A percentile compares a stretch with the other conserved stretches of the same genome.
Evolutionary conservation across 1,139 yeast species (phyloP).

Genomic region (Trichomonascaceae sp.): DNA sequence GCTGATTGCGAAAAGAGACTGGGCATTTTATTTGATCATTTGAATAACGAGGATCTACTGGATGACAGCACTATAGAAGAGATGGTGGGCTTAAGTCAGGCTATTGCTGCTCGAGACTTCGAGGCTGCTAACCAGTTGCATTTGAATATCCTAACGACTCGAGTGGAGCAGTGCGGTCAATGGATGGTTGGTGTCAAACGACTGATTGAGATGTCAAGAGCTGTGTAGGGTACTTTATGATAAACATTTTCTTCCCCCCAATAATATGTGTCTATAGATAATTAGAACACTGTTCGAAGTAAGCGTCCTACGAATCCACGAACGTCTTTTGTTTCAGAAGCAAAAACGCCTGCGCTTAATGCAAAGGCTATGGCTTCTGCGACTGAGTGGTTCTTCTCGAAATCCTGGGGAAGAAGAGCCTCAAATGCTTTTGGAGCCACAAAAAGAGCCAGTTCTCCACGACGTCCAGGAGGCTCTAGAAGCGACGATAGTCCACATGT

Average conservation of each 20-base stretch:
- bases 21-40: constrained; percentile 67
- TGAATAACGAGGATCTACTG: constrained; percentile 67
- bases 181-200: constrained; percentile 95
- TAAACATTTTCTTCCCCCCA: neutral
- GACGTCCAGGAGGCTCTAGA: constrained; percentile 34
- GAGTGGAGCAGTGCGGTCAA: constrained; percentile 73
- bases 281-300: constrained; percentile 18
- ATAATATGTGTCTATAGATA: neutral
- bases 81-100: constrained; percentile 46
- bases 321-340: constrained; percentile 16
- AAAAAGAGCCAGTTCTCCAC: constrained; percentile 40
- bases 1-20: constrained; percentile 79
- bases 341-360: constrained; percentile 33
- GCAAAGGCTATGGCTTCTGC: constrained; percentile 32
- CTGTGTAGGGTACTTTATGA: constrained; percentile 18
- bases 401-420: constrained; percentile 30
- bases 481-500: constrained; percentile 37
- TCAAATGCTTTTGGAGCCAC: constrained; percentile 39
- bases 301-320: constrained; percentile 22
- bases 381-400: constrained; percentile 22
- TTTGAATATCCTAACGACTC: constrained; percentile 56
- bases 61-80: constrained; percentile 50
- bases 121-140: constrained; percentile 48
- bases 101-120: constrained; percentile 52
- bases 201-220: constrained; percentile 59